Evolutionary conservation across 352 stramenopile species (phyloP).

Genomic region (Phytophthora litchii): DNA sequence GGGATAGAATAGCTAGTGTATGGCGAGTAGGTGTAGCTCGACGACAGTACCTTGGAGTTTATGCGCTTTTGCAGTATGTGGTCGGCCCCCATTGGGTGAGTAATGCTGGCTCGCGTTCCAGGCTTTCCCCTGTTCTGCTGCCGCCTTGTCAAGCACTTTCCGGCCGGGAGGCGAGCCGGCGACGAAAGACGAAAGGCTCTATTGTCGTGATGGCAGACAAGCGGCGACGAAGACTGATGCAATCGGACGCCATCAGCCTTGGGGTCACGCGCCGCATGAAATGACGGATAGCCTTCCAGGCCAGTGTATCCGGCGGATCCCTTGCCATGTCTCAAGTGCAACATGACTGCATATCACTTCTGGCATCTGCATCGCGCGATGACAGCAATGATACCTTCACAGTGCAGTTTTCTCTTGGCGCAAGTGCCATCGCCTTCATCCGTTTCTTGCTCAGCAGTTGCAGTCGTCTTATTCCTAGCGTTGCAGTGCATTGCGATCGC

Average conservation of each 20-base stretch:
- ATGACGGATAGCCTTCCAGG: too few relatives aligned
- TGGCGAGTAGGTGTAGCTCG: neutral
- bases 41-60: neutral
- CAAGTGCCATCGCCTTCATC: neutral
- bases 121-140: slow-evolving; percentile 23
- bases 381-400: neutral
- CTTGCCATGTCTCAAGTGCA: slow-evolving; percentile 10
- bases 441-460: slow-evolving; percentile 8
- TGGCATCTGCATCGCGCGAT: too few relatives aligned
- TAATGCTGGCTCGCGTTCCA: slow-evolving; percentile 16
- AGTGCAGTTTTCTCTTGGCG: neutral
- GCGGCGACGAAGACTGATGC: slow-evolving; percentile 16
- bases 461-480: neutral
- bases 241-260: slow-evolving; percentile 7
- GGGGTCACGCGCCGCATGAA: too few relatives aligned
- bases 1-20: neutral
- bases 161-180: slow-evolving; percentile 15
- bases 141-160: slow-evolving; percentile 18
- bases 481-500: slow-evolving; percentile 2
- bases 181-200: slow-evolving; percentile 29
- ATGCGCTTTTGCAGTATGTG: slow-evolving; percentile 6
- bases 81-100: slow-evolving; percentile 20
- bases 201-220: slow-evolving; percentile 6
- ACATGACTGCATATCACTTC: neutral
- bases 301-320: slow-evolving; percentile 7